Base-by-base conservation (phyloP, 2,329 filamentous ascomycete species). In the Aspergillus pseudotamarii region DNA sequence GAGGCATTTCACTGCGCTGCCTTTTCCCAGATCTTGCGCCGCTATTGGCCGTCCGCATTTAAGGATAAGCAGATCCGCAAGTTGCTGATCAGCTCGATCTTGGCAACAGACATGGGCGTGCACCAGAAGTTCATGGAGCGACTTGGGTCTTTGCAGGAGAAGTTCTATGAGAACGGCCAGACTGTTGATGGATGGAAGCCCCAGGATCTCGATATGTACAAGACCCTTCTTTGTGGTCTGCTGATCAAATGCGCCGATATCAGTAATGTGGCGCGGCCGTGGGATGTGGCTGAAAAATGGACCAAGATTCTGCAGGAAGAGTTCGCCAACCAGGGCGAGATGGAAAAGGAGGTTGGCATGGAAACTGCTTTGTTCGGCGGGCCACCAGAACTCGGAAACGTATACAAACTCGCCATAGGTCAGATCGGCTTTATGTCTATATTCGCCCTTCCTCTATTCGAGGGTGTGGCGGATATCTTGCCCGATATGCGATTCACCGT, bases 181-280 rank as follows among this genome's bases (percentile, higher is more conserved):
- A 80, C 79, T 6, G 86, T 87, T 5, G 88, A 92, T 62, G 86
- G 86, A 10, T 97, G 93, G 93, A 90, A 89, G 64, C 87, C 86
- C 6, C 91, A 93, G 68, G 86, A 90, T 69, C 76, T 90, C 12
- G 89, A 95, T 64, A 90, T 94, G 69, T 87, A 93, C 69, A 91
- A 90, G 69, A 88, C 91, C 11, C 80, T 98, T 54, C 83, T 91
- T n/a, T 98, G 95, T 78, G 93, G 93, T 16, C 81, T 99, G 61
- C 82, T 99, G 63, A 97, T 99, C 80, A 99, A 99, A 78, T 98
- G 95, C 75, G 95, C 95, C 45, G 95, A 99, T 77, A 98, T 99
- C 74, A 97, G 94, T 81, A 99, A 99, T 76, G 95, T 98, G 76
- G 93, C 94, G 60, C 89, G 95, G 61, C 90, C 89, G 61, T 94